A percentile compares a stretch with the other conserved stretches of the same genome.
These are phyloP conservation scores for Blastocystis sp. DNA, from an alignment of 352 stramenopile species.

Conservation along the genomic window DNA sequence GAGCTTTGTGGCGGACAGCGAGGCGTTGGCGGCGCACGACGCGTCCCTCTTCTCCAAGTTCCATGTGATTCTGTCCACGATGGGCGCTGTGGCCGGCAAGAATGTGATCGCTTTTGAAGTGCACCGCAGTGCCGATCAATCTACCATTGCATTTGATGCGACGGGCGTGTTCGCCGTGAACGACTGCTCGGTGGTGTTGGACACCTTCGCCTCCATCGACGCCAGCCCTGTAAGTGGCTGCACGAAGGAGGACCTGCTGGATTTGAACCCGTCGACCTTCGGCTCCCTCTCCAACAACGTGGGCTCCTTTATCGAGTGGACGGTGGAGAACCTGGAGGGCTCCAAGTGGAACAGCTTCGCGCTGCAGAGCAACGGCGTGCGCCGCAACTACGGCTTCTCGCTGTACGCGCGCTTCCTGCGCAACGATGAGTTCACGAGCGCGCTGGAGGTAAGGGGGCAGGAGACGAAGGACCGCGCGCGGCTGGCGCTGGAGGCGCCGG, in stretches of 20 bases:
- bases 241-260: background rate
- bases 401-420: background rate
- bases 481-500: background rate
- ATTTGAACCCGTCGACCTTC: background rate
- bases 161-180: constrained; percentile 25
- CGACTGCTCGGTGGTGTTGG: constrained; percentile 3
- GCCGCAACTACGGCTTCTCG: constrained; percentile 1
- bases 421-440: background rate
- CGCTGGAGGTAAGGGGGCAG: background rate
- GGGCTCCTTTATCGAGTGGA: constrained; percentile 8
- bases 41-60: constrained; percentile 4
- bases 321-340: constrained; percentile 18
- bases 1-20: background rate
- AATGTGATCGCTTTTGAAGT: constrained; percentile 60
- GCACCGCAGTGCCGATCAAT: constrained; percentile 9
- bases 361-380: background rate
- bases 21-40: background rate
- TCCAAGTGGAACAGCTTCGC: constrained; percentile 28
- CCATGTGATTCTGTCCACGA: constrained; percentile 12
- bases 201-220: background rate
- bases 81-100: background rate
- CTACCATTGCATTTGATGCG: constrained; percentile 17
- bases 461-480: background rate
- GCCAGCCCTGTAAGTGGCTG: background rate
- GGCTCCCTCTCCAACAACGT: background rate